Evolutionary conservation across 2,329 filamentous ascomycete species (phyloP).

Genomic region (Penicillium sclerotiorum): DNA sequence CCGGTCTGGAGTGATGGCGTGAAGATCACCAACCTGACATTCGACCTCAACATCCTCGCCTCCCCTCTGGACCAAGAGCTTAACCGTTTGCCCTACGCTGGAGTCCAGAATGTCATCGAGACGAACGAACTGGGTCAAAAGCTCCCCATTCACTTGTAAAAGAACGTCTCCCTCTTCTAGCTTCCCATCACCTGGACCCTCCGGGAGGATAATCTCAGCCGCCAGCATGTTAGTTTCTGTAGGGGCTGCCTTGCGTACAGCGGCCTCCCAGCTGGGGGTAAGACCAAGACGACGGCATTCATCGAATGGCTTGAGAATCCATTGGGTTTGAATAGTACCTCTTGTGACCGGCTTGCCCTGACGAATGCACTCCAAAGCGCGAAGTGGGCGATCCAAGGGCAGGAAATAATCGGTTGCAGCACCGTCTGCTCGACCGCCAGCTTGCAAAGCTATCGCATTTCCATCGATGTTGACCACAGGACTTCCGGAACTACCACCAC

Average conservation of each 20-base stretch:
- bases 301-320: constrained; percentile 95
- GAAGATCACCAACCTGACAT: constrained; percentile 82
- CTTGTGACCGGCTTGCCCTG: constrained; percentile 74
- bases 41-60: constrained; percentile 85
- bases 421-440: constrained; percentile 88
- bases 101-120: constrained; percentile 91
- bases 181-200: constrained; percentile 83
- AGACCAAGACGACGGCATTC: constrained; percentile 90
- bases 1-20: constrained; percentile 91
- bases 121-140: constrained; percentile 89
- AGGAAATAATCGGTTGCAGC: constrained; percentile 98
- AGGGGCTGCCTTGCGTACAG: constrained; percentile 79
- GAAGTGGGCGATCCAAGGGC: constrained; percentile 83
- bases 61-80: constrained; percentile 81
- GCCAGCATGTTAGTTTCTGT: constrained; percentile 96
- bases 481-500: constrained; percentile 96
- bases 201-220: constrained; percentile 89
- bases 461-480: constrained; percentile 96
- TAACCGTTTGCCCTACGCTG: constrained; percentile 76
- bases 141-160: constrained; percentile 88
- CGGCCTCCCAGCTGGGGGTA: constrained; percentile 81
- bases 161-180: constrained; percentile 94
- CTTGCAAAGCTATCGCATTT: constrained; percentile 87
- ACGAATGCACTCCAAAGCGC: constrained; percentile 84
- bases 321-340: constrained; percentile 97